Evolutionary conservation across 768 basidiomycete genomes (phyloP), one percentile per base, ranked within the genome.

Genomic region (Termitomyces sp.): DNA sequence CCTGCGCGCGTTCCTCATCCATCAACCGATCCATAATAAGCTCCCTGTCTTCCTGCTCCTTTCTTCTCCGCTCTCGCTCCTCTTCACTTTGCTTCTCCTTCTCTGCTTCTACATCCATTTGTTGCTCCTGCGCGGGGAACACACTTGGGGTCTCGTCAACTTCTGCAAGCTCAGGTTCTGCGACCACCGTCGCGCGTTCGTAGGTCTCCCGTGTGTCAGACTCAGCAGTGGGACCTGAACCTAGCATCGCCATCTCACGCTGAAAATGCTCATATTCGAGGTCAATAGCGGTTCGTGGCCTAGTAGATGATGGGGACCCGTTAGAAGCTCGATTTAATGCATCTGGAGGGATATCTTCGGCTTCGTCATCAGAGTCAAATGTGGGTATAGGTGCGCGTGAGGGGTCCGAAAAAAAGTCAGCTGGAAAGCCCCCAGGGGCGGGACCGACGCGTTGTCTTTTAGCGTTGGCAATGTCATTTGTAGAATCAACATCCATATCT

Each of bases 1-100:
- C 92, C 74, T 94, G 92, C 32, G 86, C 87, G 55, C 85, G 79
- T 68, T 94, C 91, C 72, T 94, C 92, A 31, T 92, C 91, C 68
- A 92, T 58, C 47, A 93, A 70, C 55, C 92, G 79, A 70, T 92
- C 91, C 86, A 93, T 89, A 44, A 93, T 92, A 58, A 92, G 71
- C 63, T 93, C 90, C 49, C 82, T 77, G 54, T 93, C 91, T 24
- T 92, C 90, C 65, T 76, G 76, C 63, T 86, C 85, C 68, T 78
- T 86, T 62, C 73, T 69, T 63, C 70, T 71, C 64, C 81, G 76
- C 52, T 69, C 67, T 52, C 77, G 75, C 48, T 78, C 81, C 64
- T 80, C 78, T 36, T 72, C 67, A 26, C 60, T 53, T 24, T 72
- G 69, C 63, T 74, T 72, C 42, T 65, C 64, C 18, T 71, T 64